phyloP scores from a whole-genome alignment of 164 flowering plant species.

The Brasenia schreberi region DNA sequence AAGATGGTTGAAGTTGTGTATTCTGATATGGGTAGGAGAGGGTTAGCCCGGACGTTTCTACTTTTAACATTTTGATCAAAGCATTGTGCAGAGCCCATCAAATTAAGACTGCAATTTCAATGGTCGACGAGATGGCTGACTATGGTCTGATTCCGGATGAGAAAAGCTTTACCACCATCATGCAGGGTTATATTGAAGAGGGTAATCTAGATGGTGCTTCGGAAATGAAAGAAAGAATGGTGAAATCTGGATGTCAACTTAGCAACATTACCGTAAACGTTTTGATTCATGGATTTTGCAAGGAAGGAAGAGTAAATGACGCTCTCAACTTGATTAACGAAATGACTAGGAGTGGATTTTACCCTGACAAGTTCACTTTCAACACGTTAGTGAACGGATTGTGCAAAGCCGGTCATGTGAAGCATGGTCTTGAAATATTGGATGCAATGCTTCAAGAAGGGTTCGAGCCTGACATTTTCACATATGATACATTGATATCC shows the following conservation, averaged over 20 bases:
- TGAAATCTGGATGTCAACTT: constrained; percentile 25
- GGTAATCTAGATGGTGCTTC: constrained; percentile 68
- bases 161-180: constrained; percentile 65
- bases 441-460: constrained; percentile 82
- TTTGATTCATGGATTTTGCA: constrained; percentile 71
- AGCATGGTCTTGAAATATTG: constrained; percentile 64
- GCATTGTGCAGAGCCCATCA: constrained; percentile 85
- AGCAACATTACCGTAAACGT: constrained; percentile 51
- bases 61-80: constrained; percentile 80
- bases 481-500: constrained; percentile 66
- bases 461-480: constrained; percentile 58
- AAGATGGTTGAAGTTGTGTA: constrained; percentile 62
- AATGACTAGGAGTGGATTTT: constrained; percentile 44
- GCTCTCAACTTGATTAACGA: constrained; percentile 51
- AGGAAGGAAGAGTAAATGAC: constrained; percentile 51
- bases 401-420: constrained; percentile 56
- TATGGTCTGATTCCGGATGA: constrained; percentile 67
- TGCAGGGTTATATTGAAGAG: constrained; percentile 78
- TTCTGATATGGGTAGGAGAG: constrained; percentile 31
- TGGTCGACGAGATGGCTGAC: constrained; percentile 77
- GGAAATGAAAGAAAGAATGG: constrained; percentile 59
- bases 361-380: constrained; percentile 61
- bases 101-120: constrained; percentile 58
- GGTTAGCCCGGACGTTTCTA: constrained; percentile 58
- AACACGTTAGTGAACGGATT: constrained; percentile 71